A percentile compares a stretch with the other conserved stretches of the same genome.
phyloP scores from a whole-genome alignment of 148 eudicot genomes.

The Rhododendron vialii region DNA sequence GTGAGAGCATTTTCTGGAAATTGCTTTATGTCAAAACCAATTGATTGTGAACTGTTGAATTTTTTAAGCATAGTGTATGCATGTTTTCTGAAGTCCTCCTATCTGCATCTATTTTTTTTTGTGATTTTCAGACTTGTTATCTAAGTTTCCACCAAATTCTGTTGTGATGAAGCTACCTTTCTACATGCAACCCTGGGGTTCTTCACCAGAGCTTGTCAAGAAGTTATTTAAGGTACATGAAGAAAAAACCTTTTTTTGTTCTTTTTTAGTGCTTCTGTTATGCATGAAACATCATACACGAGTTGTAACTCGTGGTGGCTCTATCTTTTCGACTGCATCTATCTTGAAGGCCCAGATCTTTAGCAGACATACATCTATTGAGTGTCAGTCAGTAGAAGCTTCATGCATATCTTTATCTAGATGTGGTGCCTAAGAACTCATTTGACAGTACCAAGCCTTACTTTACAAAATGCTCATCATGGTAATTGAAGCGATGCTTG shows the following conservation, averaged over 20 bases:
- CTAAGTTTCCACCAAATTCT: constrained; percentile 82
- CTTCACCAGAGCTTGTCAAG: constrained; percentile 74
- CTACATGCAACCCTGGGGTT: constrained; percentile 65
- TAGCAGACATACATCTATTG: not conserved
- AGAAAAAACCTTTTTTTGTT: not conserved
- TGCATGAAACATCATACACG: not conserved
- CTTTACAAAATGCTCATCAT: not conserved
- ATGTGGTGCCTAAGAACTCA: not conserved
- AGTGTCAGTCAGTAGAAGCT: not conserved
- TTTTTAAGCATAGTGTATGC: not conserved
- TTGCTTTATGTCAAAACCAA: not conserved
- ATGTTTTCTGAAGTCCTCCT: constrained; percentile 1
- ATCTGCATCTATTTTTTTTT: not conserved
- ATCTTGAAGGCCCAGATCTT: not conserved
- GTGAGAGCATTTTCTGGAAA: not conserved
- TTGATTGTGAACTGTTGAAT: not conserved
- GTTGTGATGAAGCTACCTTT: constrained; percentile 66
- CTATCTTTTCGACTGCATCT: not conserved
- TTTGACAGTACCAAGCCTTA: not conserved
- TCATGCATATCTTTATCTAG: not conserved
- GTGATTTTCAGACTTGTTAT: constrained; percentile 62
- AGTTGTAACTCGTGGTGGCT: not conserved
- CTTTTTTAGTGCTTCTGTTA: not conserved
- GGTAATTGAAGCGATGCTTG: not conserved
- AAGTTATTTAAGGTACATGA: constrained; percentile 71